phyloP scores from a whole-genome alignment of 495 filamentous ascomycete genomes.

The Daldinia caldariorum region DNA sequence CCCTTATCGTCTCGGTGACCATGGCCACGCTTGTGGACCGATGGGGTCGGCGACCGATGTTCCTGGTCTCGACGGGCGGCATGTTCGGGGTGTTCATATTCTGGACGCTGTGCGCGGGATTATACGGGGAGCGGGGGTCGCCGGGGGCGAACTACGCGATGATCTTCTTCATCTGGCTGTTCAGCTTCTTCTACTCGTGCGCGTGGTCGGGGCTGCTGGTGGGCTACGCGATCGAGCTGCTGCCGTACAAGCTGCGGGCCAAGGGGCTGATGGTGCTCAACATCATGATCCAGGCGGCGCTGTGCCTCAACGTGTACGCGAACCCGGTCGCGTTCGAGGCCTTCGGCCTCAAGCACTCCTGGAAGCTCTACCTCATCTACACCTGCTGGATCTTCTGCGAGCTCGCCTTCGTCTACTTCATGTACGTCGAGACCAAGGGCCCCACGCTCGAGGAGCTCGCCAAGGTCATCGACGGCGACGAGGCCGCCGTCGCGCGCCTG shows the following conservation, averaged over 20 bases:
- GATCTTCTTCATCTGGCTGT: slow-evolving; percentile 67
- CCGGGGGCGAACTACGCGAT: slow-evolving; percentile 59
- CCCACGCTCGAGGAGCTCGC: slow-evolving; percentile 73
- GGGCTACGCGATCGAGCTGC: slow-evolving; percentile 74
- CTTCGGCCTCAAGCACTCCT: slow-evolving; percentile 55
- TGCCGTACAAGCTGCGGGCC: slow-evolving; percentile 76
- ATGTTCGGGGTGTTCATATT: slow-evolving; percentile 69
- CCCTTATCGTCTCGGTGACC: slow-evolving; percentile 62
- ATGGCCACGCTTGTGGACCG: slow-evolving; percentile 70
- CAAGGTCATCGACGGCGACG: slow-evolving; percentile 68
- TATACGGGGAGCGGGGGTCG: slow-evolving; percentile 52
- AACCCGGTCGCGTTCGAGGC: slow-evolving; percentile 68
- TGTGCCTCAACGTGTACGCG: slow-evolving; percentile 66
- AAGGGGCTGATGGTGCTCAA: slow-evolving; percentile 65
- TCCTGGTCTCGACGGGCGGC: slow-evolving; percentile 66
- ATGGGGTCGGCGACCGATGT: slow-evolving; percentile 67
- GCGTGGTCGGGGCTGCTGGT: slow-evolving; percentile 73
- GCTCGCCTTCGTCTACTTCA: slow-evolving; percentile 68
- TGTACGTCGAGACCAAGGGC: slow-evolving; percentile 73
- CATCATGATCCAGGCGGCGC: slow-evolving; percentile 60
- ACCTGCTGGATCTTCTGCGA: slow-evolving; percentile 69
- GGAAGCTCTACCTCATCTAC: slow-evolving; percentile 73
- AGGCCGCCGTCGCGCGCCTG: slow-evolving; percentile 58
- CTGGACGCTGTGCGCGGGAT: slow-evolving; percentile 59
- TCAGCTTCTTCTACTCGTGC: slow-evolving; percentile 64